Percentiles rank a stretch among this genome's conserved stretches.
These are phyloP conservation scores for Cystobasidium pallidum DNA, from an alignment of 1,284 basidiomycete species.

Conservation along the genomic window DNA sequence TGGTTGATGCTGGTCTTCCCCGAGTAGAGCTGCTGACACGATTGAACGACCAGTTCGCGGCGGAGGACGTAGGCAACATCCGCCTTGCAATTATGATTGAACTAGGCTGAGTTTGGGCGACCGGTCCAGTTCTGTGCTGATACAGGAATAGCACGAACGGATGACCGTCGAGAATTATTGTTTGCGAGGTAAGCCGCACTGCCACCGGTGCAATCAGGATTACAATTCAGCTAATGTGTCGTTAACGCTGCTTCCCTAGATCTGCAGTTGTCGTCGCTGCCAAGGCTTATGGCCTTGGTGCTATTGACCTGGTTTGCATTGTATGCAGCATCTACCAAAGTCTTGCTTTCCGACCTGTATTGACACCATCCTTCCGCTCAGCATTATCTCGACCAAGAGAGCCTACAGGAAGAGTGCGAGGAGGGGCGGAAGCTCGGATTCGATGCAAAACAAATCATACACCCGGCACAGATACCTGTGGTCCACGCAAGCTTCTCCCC, in stretches of 20 bases:
- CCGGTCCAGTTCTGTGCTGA: conserved; percentile 71
- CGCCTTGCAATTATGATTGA: not conserved
- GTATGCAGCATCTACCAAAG: conserved; percentile 10
- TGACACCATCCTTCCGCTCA: not conserved
- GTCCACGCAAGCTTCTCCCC: conserved; percentile 83
- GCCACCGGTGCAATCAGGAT: too few relatives aligned
- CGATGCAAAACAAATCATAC: conserved; percentile 79
- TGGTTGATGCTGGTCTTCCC: not conserved
- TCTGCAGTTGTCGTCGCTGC: conserved; percentile 81
- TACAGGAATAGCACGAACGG: conserved; percentile 79
- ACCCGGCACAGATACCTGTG: conserved; percentile 78
- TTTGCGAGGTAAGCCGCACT: conserved; percentile 66
- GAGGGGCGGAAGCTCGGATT: conserved; percentile 18
- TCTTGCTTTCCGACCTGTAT: not conserved
- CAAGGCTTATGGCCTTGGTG: conserved; percentile 78
- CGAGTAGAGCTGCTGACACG: not conserved
- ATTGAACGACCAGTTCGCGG: conserved; percentile 31
- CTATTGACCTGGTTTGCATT: conserved; percentile 76
- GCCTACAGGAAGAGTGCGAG: conserved; percentile 27
- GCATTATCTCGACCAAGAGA: conserved; percentile 35
- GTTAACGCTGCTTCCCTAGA: not conserved
- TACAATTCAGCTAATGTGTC: too few relatives aligned
- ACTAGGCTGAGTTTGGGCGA: not conserved
- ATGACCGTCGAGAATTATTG: conserved; percentile 72
- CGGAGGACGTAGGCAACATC: conserved; percentile 21